Evolutionary conservation across 768 basidiomycete species (phyloP).

Genomic region (Tulasnella sp.): DNA sequence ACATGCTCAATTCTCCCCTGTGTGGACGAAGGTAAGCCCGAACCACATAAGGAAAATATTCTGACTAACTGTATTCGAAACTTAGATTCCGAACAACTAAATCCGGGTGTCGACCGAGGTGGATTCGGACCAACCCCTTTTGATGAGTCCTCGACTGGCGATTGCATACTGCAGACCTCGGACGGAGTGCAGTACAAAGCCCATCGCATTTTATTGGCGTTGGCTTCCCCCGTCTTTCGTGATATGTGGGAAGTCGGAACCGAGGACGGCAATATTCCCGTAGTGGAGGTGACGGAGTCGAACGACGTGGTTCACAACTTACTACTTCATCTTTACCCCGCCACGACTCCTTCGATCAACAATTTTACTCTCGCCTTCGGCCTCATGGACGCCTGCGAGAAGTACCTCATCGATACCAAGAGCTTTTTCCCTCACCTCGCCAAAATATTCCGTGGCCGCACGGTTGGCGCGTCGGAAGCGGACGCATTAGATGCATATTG

Average conservation of each 20-base stretch:
- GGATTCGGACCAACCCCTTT: conserved; percentile 13
- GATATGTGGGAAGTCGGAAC: conserved; percentile 40
- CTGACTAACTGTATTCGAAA: neutral
- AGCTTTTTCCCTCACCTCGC: neutral
- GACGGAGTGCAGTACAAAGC: conserved; percentile 47
- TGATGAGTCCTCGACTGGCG: conserved; percentile 40
- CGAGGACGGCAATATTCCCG: neutral
- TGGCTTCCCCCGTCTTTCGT: conserved; percentile 52
- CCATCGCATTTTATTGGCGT: conserved; percentile 46
- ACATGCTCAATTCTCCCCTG: neutral
- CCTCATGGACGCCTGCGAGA: conserved; percentile 23
- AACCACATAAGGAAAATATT: neutral
- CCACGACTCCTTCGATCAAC: neutral
- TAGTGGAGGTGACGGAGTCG: conserved; percentile 24
- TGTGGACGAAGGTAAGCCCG: neutral
- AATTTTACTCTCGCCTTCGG: neutral
- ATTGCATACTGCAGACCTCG: conserved; percentile 49
- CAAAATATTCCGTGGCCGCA: neutral
- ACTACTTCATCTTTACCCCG: conserved; percentile 26
- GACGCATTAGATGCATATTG: neutral
- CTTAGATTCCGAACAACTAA: neutral
- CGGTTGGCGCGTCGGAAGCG: neutral
- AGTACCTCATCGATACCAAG: conserved; percentile 22
- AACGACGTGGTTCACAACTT: conserved; percentile 22
- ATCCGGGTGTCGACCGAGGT: neutral